Conservation (phyloP, 805 yeast genomes). For the Myxozyma monticola region DNA sequence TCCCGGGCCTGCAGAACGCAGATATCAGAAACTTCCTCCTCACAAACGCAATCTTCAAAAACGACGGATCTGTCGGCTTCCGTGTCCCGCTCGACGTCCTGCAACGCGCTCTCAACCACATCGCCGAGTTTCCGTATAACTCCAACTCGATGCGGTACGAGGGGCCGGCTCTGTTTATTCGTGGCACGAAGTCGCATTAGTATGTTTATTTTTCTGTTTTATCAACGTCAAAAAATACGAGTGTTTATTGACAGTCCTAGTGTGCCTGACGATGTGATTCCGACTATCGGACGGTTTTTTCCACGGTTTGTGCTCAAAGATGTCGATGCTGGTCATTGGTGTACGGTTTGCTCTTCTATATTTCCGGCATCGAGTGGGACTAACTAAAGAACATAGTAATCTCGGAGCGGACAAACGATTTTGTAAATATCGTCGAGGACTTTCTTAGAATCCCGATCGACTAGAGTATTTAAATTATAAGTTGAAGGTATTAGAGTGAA, state of each 20-base stretch:
- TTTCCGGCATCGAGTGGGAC: conserved; percentile 27
- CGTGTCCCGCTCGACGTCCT: conserved; percentile 73
- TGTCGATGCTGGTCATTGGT: conserved; percentile 88
- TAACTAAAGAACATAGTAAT: conserved; percentile 44
- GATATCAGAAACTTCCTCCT: conserved; percentile 74
- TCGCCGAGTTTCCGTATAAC: conserved; percentile 78
- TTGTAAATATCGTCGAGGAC: conserved; percentile 59
- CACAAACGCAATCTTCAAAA: conserved; percentile 59
- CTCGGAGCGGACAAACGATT: conserved; percentile 79
- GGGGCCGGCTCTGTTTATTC: conserved; percentile 73
- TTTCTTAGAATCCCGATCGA: conserved; percentile 47
- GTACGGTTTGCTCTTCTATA: conserved; percentile 26
- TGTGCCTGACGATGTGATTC: conserved; percentile 78
- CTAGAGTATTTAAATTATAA: neutral
- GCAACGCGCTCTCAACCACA: conserved; percentile 60
- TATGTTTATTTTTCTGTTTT: conserved; percentile 16
- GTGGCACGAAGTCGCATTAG: conserved; percentile 75
- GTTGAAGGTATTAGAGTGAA: neutral
- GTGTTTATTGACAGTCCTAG: too few relatives aligned
- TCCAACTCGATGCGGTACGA: conserved; percentile 55
- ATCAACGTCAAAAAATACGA: neutral
- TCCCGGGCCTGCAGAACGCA: too few relatives aligned
- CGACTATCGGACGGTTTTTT: conserved; percentile 71
- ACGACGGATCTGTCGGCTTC: conserved; percentile 44
- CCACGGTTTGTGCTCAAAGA: conserved; percentile 75